Evolutionary conservation across 2,329 filamentous ascomycete species (phyloP), one percentile per base, ranked within the genome.

Genomic region (Neopestalotiopsis sp.): DNA sequence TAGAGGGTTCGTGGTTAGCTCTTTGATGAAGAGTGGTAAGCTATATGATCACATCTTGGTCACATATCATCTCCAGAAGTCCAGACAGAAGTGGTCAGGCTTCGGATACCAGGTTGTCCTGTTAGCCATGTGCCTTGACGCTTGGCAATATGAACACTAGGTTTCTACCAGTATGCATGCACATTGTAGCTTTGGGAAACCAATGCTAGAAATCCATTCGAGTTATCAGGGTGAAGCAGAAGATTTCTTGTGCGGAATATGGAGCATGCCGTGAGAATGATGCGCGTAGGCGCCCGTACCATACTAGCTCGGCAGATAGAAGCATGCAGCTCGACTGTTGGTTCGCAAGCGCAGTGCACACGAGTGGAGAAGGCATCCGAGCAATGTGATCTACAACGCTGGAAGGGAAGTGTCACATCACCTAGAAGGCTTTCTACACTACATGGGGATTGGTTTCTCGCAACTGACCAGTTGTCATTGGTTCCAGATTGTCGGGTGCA

Each of bases 241-340:
- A 38, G 34, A 38, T 38, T 10, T 38, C 6, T 38, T 38, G 34
- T 38, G 34, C 34, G 34, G 34, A 38, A 38, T 7, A 52, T n/a
- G 17, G 28, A 24, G 57, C n/a, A 12, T 24, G 13, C 34, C 20
- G n/a, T 63, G 14, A 9, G 69, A n/a, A 38, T 2, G 30, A 40
- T 67, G 49, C 74, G 73, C 76, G 75, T 78, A 77, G 72, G 72
- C 76, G 74, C 74, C 34, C 72, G 73, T 71, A 70, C 71, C 71
- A 74, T 72, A 67, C 72, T 63, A 66, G 45, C 52, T 66, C n/a
- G 59, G 32, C 57, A 59, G 28, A 59, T 34, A 12, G 24, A 20
- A 20, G 17, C 28, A 30, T 62, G 59, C 32, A 34, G 20, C 32
- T 57, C 14, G 67, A 67, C 67, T 71, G 64, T 60, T 56, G 30